Base-by-base conservation (phyloP, 129 eudicot species). In the Glebionis coronaria region DNA sequence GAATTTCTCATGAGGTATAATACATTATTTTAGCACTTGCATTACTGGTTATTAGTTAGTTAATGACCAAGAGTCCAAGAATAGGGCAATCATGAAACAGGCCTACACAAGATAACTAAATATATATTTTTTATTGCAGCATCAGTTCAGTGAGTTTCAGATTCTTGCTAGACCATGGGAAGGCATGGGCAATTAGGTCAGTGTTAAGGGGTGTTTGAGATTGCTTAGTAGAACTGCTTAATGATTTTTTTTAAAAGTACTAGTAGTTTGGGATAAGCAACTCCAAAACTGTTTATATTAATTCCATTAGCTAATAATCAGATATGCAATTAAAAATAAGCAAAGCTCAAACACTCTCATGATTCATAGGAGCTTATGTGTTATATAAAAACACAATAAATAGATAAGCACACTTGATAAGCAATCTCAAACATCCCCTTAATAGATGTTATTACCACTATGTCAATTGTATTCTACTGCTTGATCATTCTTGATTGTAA, bases 41-140 rank as follows among this genome's bases (percentile, higher is more conserved):
- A 5, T 49, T 50, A 29, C 11, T 52, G 58, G 12, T 40, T 15
- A 65, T 6, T 18, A 31, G 40, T 35, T 35, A 67, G 12, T 45
- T 28, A 29, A 31, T 5, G 10, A 51, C 31, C 19, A 67, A 29
- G 57, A 12, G 40, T 35, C 40, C 40, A 52, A 12, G 0, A n/a
- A 1, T 28, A 21, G 51, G 20, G 38, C 42, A 52, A 47, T 61
- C 59, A 31, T 62, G 20, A 42, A 21, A 21, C 42, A 14, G 55
- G 14, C 25, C 16, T 35, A 6, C 45, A 68, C 29, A 45, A n/a
- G n/a, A n/a, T n/a, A n/a, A n/a, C n/a, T n/a, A n/a, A n/a, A n/a
- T n/a, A n/a, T n/a, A n/a, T n/a, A n/a, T n/a, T 35, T 35, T 35
- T 35, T 9, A 35, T 73, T 81, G 83, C 81, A 84, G 86, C 76